phyloP scores from a whole-genome alignment of 768 basidiomycete genomes.

The Kondoa subrosea region DNA sequence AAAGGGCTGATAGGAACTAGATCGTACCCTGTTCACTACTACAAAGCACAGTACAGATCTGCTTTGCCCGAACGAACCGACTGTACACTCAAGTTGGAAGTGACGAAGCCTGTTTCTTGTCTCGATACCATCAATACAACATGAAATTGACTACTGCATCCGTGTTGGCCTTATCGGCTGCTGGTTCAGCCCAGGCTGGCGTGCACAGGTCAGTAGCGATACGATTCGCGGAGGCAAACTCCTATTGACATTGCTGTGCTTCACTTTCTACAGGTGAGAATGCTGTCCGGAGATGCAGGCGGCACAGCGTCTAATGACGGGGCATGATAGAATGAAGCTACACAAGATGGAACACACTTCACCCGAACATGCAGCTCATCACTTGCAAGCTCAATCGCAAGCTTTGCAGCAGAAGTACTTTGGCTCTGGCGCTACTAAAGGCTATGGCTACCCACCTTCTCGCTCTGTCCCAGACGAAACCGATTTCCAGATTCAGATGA shows the following conservation, averaged over 20 bases:
- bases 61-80: no score
- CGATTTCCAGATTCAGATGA: slow-evolving; percentile 9
- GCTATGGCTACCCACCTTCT: slow-evolving; percentile 43
- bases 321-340: slow-evolving; percentile 53
- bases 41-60: no score
- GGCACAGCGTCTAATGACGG: slow-evolving; percentile 6
- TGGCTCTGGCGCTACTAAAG: slow-evolving; percentile 35
- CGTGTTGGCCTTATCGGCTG: background rate
- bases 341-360: slow-evolving; percentile 58
- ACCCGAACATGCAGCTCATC: slow-evolving; percentile 51
- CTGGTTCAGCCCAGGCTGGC: background rate
- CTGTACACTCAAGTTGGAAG: no score
- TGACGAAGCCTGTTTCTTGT: background rate
- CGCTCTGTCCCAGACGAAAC: slow-evolving; percentile 37
- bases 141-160: background rate
- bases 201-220: background rate
- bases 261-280: slow-evolving; percentile 29
- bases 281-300: background rate
- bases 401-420: slow-evolving; percentile 49
- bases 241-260: background rate
- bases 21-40: no score
- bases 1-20: no score
- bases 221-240: no score
- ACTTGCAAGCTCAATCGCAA: slow-evolving; percentile 81
- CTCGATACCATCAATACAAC: background rate